A percentile compares a stretch with the other conserved stretches of the same genome.
Conservation (phyloP, 441 rosid species). For the Mallotus repandus region DNA sequence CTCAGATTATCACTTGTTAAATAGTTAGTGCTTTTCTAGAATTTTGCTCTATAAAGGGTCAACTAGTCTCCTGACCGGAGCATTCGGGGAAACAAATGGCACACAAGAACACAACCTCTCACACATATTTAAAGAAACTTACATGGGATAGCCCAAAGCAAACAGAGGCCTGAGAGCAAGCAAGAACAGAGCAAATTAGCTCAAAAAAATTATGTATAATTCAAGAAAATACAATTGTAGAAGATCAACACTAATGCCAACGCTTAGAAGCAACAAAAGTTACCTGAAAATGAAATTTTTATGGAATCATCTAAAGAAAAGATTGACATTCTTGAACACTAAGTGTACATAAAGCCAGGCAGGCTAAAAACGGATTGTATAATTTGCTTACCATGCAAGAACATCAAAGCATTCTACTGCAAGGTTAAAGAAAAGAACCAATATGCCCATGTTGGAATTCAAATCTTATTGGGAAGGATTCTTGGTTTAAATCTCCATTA, state of each 20-base stretch:
- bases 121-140: constrained; percentile 15
- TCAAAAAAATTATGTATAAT: background rate
- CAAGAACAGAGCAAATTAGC: background rate
- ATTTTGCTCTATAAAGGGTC: no score
- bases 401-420: constrained; percentile 22
- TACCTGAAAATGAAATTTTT: no score
- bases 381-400: constrained; percentile 23
- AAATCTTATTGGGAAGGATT: background rate
- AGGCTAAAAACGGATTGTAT: background rate
- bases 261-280: no score
- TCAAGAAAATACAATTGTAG: background rate
- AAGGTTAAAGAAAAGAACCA: constrained; percentile 16
- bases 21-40: no score
- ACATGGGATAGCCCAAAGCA: constrained; percentile 39
- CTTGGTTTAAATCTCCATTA: background rate
- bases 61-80: no score
- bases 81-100: no score
- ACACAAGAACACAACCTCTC: background rate
- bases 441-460: constrained; percentile 13
- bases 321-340: no score
- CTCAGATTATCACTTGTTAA: background rate
- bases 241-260: no score
- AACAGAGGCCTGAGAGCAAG: constrained; percentile 34
- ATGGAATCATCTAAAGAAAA: no score
- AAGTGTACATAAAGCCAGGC: no score